Conservation (phyloP, 2,329 filamentous ascomycete genomes). For the Cladorrhinum sp. region DNA sequence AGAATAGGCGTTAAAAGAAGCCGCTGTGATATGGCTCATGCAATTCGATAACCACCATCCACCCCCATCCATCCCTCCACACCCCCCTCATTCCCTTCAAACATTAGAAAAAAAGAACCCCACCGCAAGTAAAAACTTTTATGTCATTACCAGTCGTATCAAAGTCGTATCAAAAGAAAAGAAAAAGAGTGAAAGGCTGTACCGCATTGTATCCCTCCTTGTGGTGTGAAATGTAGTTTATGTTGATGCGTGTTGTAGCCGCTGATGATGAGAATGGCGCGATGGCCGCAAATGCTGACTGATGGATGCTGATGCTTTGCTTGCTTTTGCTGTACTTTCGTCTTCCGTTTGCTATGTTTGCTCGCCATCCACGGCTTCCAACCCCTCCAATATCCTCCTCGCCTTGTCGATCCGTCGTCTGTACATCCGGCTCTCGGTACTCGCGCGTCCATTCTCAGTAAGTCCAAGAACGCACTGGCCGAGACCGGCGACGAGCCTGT, state of each 20-base stretch:
- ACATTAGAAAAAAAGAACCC: not conserved
- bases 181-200: not conserved
- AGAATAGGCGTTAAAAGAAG: not conserved
- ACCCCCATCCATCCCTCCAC: not conserved
- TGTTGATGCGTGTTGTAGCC: not conserved
- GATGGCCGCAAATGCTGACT: not conserved
- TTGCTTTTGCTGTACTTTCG: not conserved
- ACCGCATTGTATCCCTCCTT: not conserved
- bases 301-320: not conserved
- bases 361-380: slow-evolving; percentile 37
- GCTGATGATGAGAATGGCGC: not conserved
- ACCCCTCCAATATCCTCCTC: slow-evolving; percentile 67
- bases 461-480: slow-evolving; percentile 59
- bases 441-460: slow-evolving; percentile 51
- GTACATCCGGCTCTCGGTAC: slow-evolving; percentile 60
- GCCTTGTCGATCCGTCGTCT: slow-evolving; percentile 73
- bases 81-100: not conserved
- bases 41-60: not conserved
- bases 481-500: slow-evolving; percentile 57
- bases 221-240: not conserved
- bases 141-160: not conserved
- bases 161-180: not conserved
- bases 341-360: not conserved
- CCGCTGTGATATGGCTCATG: not conserved
- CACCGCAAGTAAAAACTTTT: not conserved